Evolutionary conservation across 805 yeast genomes (phyloP), one percentile per base, ranked within the genome.

Genomic region (Hagleromyces aurorensis): DNA sequence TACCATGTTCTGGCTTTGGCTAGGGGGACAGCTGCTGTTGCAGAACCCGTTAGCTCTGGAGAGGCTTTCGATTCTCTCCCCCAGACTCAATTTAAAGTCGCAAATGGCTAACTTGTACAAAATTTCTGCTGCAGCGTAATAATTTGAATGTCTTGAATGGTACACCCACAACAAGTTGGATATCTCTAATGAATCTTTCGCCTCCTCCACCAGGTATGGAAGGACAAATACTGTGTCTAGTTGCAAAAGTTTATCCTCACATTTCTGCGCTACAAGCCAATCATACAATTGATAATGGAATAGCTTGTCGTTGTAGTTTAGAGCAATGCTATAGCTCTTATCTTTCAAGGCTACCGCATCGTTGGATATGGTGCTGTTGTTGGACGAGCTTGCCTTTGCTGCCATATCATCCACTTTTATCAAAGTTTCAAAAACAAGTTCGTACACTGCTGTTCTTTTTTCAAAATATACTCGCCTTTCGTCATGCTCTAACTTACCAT

Each of bases 11-110:
- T 82, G 93, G 43, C 89, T 70, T 48, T 78, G 67, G 35, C 68
- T 71, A 17, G 89, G 83, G 15, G 89, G 80, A 38, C 86, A 75
- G 25, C 71, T 75, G 55, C 94, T 80, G 50, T 84, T 83, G 55
- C 94, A 81, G 62, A 84, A 86, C 3, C 95, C 95, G 55, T 80
- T 81, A 1, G 96, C 96, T 43, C 96, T 70, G 1, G 96, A 83
- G 32, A 91, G 64, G 51, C 71, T 85, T 56, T 87, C 96, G 24
- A 89, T 78, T 52, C 98, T 71, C 46, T 79, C 78, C 21, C 70
- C 67, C 34, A 89, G 66, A 20, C 69, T 61, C 28, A 89, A 64
- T 7, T 70, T 69, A 53, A 85, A 84, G 30, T 75, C 78, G 11
- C 93, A 79, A 13, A 75, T 61, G 0, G 96, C 79, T 33, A 91